phyloP scores from a whole-genome alignment of 139 green algal genomes.

The Chlamydomonas asymmetrica region DNA sequence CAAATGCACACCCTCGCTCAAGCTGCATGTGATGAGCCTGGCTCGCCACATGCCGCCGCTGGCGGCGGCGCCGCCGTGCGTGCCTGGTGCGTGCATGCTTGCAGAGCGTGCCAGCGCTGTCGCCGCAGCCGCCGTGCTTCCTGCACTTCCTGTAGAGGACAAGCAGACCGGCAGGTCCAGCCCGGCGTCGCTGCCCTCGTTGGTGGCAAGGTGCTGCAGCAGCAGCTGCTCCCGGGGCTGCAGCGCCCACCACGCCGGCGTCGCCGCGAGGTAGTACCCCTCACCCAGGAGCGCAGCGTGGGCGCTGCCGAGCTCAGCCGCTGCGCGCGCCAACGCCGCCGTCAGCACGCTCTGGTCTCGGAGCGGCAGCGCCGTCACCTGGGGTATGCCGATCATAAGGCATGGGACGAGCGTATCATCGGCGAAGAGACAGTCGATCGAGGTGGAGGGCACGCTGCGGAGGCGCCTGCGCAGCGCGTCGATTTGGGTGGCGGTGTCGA shows the following conservation, averaged over 20 bases:
- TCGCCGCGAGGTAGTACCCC: slow-evolving; percentile 15
- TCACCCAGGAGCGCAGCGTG: slow-evolving; percentile 20
- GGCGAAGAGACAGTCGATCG: slow-evolving; percentile 33
- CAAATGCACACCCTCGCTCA: no score
- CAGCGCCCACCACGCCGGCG: slow-evolving; percentile 35
- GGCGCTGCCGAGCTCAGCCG: neutral
- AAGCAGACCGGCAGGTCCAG: no score
- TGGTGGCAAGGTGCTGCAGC: slow-evolving; percentile 32
- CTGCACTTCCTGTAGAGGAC: no score
- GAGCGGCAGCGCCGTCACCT: slow-evolving; percentile 16
- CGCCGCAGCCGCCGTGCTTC: no score
- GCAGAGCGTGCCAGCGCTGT: no score
- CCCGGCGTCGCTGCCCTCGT: no score
- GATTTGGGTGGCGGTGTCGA: slow-evolving; percentile 17
- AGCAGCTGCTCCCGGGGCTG: slow-evolving; percentile 32
- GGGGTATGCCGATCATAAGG: slow-evolving; percentile 32
- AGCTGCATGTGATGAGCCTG: no score
- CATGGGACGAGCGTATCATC: slow-evolving; percentile 42
- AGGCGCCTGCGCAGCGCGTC: slow-evolving; percentile 24
- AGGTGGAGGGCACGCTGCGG: no score
- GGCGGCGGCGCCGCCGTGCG: no score
- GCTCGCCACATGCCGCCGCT: no score
- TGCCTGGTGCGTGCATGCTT: no score
- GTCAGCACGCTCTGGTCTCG: slow-evolving; percentile 19
- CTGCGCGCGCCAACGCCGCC: neutral